Conservation (phyloP, 805 yeast genomes). For the Komagataella kurtzmanii region DNA sequence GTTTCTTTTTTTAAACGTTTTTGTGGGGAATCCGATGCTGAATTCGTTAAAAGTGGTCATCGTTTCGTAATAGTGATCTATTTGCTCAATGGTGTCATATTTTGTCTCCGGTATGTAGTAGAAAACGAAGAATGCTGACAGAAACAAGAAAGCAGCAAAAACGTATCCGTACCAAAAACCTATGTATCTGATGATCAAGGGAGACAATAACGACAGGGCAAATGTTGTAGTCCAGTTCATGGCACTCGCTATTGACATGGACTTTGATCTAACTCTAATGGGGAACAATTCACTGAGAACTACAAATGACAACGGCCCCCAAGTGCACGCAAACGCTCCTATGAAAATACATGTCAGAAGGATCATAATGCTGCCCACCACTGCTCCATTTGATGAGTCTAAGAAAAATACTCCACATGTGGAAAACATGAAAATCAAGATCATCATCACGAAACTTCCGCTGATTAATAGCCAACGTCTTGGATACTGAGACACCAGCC, state of each 20-base stretch:
- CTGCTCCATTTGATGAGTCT: constrained; percentile 12
- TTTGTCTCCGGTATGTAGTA: constrained; percentile 20
- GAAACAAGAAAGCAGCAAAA: constrained; percentile 17
- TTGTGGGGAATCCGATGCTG: background rate
- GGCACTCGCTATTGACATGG: constrained; percentile 42
- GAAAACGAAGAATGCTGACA: constrained; percentile 12
- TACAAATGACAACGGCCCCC: constrained; percentile 65
- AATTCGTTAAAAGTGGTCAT: background rate
- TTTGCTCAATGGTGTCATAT: constrained; percentile 7
- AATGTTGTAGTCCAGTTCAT: constrained; percentile 55
- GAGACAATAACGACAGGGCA: constrained; percentile 54
- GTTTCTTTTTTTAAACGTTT: background rate
- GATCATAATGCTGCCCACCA: constrained; percentile 39
- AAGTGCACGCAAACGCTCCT: constrained; percentile 50
- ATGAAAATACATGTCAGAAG: constrained; percentile 47
- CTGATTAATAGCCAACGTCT: constrained; percentile 30
- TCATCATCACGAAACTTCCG: constrained; percentile 36
- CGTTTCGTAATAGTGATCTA: constrained; percentile 8
- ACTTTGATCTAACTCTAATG: constrained; percentile 40
- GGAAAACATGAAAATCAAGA: constrained; percentile 43
- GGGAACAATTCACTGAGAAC: constrained; percentile 58
- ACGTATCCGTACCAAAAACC: constrained; percentile 59
- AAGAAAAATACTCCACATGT: constrained; percentile 35
- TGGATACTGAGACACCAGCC: constrained; percentile 31
- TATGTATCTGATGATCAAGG: constrained; percentile 45